Conservation (phyloP, 805 yeast genomes). For the Metschnikowia kofuensis region DNA sequence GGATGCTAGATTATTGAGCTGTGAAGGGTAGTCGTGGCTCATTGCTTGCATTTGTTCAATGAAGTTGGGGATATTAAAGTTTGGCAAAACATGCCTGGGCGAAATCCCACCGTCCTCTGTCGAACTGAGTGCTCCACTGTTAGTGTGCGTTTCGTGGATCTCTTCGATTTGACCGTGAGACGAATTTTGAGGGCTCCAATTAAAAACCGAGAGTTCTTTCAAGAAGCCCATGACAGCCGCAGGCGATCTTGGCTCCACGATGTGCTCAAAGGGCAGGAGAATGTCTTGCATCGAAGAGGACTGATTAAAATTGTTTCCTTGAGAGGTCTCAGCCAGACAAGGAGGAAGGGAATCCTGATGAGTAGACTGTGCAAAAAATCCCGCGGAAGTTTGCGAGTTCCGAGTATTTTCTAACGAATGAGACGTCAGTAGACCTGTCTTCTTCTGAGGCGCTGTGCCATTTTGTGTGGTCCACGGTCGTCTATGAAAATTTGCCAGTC, state of each 20-base stretch:
- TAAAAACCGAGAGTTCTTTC: conserved; percentile 21
- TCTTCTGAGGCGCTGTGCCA: no score
- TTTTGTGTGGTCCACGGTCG: no score
- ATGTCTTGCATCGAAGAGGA: not conserved
- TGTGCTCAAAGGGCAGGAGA: conserved; percentile 4
- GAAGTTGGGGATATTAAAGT: conserved; percentile 13
- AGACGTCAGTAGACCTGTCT: no score
- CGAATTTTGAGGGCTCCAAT: conserved; percentile 1
- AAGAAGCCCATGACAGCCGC: conserved; percentile 25
- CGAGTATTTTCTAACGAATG: no score
- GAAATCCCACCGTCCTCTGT: not conserved
- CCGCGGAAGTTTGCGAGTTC: no score
- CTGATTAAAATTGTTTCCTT: not conserved
- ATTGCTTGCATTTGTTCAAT: conserved; percentile 14
- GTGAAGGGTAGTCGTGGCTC: conserved; percentile 8
- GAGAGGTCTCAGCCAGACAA: no score
- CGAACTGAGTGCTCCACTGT: not conserved
- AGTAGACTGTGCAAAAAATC: no score
- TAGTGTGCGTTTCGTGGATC: not conserved
- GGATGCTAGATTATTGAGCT: conserved; percentile 11
- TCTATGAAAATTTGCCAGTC: no score
- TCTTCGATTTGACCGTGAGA: conserved; percentile 1
- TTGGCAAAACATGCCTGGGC: not conserved
- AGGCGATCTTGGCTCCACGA: conserved; percentile 17
- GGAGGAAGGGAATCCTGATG: no score